Percentiles rank a stretch among this genome's conserved stretches.
Evolutionary conservation across 305 asterid species (phyloP).

Genomic region (Fraxinus floribunda): DNA sequence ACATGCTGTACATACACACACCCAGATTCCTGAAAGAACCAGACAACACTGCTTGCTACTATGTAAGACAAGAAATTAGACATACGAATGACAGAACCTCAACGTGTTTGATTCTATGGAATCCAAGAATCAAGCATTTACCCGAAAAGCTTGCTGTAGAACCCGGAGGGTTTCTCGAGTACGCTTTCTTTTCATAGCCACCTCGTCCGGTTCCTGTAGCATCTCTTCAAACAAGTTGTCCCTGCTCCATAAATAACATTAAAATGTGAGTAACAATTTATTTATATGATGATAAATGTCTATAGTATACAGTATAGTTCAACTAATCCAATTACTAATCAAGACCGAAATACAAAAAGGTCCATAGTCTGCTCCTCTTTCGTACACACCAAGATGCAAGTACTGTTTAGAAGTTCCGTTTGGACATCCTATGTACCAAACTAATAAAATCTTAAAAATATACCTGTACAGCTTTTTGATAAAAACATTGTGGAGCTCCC

Average conservation of each 20-base stretch:
- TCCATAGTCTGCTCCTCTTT: background rate
- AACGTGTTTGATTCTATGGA: background rate
- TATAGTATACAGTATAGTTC: background rate
- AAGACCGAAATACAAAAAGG: background rate
- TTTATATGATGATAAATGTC: background rate
- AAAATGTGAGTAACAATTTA: slow-evolving; percentile 16
- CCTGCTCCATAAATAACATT: slow-evolving; percentile 42
- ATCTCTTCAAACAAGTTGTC: slow-evolving; percentile 75
- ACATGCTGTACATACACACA: background rate
- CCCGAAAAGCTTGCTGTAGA: slow-evolving; percentile 79
- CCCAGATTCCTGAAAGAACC: background rate
- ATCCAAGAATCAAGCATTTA: slow-evolving; percentile 33
- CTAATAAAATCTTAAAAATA: slow-evolving; percentile 8
- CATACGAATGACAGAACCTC: background rate
- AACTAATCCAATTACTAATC: background rate
- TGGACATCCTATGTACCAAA: background rate
- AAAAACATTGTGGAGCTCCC: slow-evolving; percentile 92
- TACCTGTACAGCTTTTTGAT: slow-evolving; percentile 94
- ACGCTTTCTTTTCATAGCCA: slow-evolving; percentile 69
- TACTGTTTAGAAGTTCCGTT: background rate
- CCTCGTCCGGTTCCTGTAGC: slow-evolving; percentile 84
- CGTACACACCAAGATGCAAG: background rate
- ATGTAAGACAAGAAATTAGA: background rate
- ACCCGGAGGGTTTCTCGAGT: slow-evolving; percentile 66
- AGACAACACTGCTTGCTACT: background rate